Base-by-base conservation (phyloP, 805 yeast species). In the Kazachstania psychrophila region DNA sequence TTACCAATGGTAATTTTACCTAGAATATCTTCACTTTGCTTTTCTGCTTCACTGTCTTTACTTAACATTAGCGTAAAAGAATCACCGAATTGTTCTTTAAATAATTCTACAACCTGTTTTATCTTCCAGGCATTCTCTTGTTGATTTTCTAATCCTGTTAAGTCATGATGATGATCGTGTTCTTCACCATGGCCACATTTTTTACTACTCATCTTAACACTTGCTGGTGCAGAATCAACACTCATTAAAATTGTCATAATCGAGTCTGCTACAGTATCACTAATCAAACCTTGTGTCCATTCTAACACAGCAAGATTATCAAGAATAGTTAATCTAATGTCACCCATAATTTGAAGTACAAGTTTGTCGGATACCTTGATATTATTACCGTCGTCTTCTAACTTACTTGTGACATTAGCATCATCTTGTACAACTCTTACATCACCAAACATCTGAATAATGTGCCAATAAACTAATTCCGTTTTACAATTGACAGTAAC, bases 191-290 rank as follows among this genome's bases (percentile, higher is more conserved):
- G 81, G 1, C 52, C 43, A 45, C 81, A 77, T 2, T 67, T 45
- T 37, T 70, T 70, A 5, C 94, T 77, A 11, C 95, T 77, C 45
- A 86, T 59, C 55, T 89, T 92, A 20, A 92, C 95, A 6, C 96
- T 85, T 2, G 96, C 94, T 9, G 96, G 96, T 0, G 95, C 78
- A 0, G 95, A 79, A 56, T 92, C 98, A 28, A 89, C 92, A 31
- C 95, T 84, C 60, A 89, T 71, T 23, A 92, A 60, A 26, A 92
- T 86, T 0, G 96, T 96, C 40, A 92, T 73, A 1, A 87, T 82
- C 12, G 95, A 79, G 53, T 92, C 99, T 0, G 98, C 98, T 44
- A 92, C 74, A 0, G 96, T 80, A 52, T 92, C 98, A 42, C 83
- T 88, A 64, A 87, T 75, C 39, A 84, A 66, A 40, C 87, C 88